Base-by-base conservation (phyloP, 495 filamentous ascomycete species). In the Polyplosphaeria fusca region DNA sequence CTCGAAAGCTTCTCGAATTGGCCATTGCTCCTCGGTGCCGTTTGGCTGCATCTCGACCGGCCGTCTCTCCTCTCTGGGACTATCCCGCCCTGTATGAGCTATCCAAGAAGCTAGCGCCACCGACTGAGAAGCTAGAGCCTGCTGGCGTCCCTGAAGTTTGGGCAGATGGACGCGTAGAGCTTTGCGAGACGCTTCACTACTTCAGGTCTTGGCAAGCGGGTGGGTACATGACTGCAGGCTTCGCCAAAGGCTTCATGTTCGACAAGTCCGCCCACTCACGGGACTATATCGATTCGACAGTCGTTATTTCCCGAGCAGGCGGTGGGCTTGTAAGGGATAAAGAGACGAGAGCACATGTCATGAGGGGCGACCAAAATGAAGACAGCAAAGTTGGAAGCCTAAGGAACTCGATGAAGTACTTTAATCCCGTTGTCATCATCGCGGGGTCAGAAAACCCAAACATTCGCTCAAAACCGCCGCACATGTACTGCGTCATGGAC, bases 401-500 rank as follows among this genome's bases (percentile, higher is more conserved):
- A 3, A 40, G 60, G 0, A 71, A 73, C 56, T 63, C 63, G 41
- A 69, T 70, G 26, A 16, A 27, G 32, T 55, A 67, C 14, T 53
- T 54, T 22, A 69, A 69, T 38, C 69, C 70, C 1, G 58, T 73
- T 2, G 63, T 69, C n/a, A 55, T 66, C 20, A 61, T 66, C 42
- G 22, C 58, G 81, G 86, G 83, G 0, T 63, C 77, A 27, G 65
- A 70, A 3, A 82, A 87, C 56, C 68, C 61, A 0, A 63, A 76
- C 1, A 75, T 80, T n/a, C 74, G 76, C 0, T 75, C 77, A 5
- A 70, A 74, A 18, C 68, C 87, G 3, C 81, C 82, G 0, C 76
- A 88, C 64, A 73, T 77, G 0, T 94, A 86, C 60, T 82, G 80
- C 45, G 82, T 93, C 0, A 76, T 92, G 41, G 87, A 70, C n/a